phyloP scores from a whole-genome alignment of 352 stramenopile species.

The Globisporangium takayamanum region DNA sequence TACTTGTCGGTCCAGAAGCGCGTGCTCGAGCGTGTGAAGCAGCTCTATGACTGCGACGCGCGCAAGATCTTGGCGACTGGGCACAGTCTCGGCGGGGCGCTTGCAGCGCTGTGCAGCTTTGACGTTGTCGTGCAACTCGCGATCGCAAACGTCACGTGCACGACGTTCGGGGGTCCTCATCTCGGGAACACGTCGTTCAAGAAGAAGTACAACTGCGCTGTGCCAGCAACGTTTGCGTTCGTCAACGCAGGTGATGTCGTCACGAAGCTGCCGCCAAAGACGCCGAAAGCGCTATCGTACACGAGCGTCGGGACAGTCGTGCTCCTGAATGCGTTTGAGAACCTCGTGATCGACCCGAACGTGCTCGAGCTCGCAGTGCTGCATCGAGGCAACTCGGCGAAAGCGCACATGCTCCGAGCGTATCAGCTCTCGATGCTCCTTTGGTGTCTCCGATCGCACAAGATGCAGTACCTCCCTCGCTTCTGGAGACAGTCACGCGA shows the following conservation, averaged over 20 bases:
- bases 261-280: conserved; percentile 37
- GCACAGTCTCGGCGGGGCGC: conserved; percentile 35
- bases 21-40: conserved; percentile 19
- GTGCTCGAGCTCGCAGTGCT: conserved; percentile 30
- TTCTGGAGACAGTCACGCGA: conserved; percentile 29
- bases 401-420: conserved; percentile 28
- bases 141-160: conserved; percentile 27
- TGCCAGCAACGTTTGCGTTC: conserved; percentile 35
- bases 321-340: conserved; percentile 34
- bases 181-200: conserved; percentile 35
- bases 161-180: conserved; percentile 35
- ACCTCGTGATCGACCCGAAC: conserved; percentile 39
- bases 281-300: conserved; percentile 32
- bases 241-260: conserved; percentile 34
- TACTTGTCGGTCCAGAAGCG: conserved; percentile 27
- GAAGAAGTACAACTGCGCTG: conserved; percentile 22
- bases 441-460: conserved; percentile 35
- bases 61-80: conserved; percentile 28
- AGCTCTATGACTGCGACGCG: conserved; percentile 16
- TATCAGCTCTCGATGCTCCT: conserved; percentile 37
- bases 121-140: conserved; percentile 24
- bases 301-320: conserved; percentile 28
- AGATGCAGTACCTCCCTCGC: conserved; percentile 18
- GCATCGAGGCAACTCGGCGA: conserved; percentile 31
- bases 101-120: conserved; percentile 36